Evolutionary conservation across 345 rosid species (phyloP), one percentile per base, ranked within the genome.

Genomic region (Eutrema yunnanense): DNA sequence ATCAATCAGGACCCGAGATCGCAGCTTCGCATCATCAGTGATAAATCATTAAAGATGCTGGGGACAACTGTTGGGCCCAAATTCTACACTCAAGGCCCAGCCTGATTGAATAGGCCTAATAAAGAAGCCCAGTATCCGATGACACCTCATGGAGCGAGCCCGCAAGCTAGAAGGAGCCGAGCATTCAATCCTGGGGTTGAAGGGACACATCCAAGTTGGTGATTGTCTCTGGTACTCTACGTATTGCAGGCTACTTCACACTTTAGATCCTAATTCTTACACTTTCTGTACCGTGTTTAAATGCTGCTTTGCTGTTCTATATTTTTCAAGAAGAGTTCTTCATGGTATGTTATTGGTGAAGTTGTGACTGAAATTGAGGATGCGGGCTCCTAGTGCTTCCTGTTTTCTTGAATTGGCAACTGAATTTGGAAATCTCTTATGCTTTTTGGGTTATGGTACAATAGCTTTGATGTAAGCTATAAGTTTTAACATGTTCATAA

Each of bases 401-500:
- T 26, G 42, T 54, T 33, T 55, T 50, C 76, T 55, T 65, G 55
- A 56, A 71, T 67, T 44, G 38, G 47, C 70, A 40, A 50, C 71
- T 70, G 59, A 75, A 62, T 53, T 75, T 70, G 49, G 59, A 57
- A 53, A 62, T 59, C 38, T 73, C 38, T 69, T 69, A 50, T 72
- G 50, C 69, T 60, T 73, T 67, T 55, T 81, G 70, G 79, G 73
- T 53, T 73, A 38, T 71, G 51, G 66, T 79, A 55, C 69, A 73
- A 30, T 69, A 83, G 66, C 69, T 81, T 76, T 70, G 67, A 77
- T 81, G 47, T 68, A 74, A 83, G 77, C 65, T 83, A 47, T 70
- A 74, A 71, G 73, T 74, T 80, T 86, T 83, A 87, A 86, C 88
- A 80, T 87, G 85, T 86, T 83, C 82, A 84, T 79, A 85, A 16